Conservation (phyloP, 495 filamentous ascomycete genomes). For the Saxispiralis lemnorum region DNA sequence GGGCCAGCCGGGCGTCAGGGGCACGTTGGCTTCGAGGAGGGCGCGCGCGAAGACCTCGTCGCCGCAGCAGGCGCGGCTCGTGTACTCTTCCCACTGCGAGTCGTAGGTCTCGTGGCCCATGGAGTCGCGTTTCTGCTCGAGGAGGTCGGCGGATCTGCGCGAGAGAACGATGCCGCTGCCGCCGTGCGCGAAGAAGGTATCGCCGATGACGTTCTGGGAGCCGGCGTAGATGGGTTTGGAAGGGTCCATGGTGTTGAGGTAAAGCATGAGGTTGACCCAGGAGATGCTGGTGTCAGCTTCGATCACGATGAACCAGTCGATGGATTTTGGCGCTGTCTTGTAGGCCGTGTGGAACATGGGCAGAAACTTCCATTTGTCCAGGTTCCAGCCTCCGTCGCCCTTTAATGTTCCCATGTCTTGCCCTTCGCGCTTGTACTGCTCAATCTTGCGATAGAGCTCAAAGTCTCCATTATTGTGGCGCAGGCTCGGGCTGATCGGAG, state of each 20-base stretch:
- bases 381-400: constrained; percentile 31
- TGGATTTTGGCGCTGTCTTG: constrained; percentile 12
- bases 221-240: constrained; percentile 13
- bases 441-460: constrained; percentile 34
- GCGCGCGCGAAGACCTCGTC: constrained; percentile 46
- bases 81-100: constrained; percentile 34
- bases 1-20: constrained; percentile 34
- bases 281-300: constrained; percentile 16
- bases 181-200: constrained; percentile 15
- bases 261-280: constrained; percentile 17
- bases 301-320: constrained; percentile 17
- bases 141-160: constrained; percentile 4
- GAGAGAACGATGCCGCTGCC: constrained; percentile 15
- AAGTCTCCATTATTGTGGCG: constrained; percentile 31
- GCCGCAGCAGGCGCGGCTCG: constrained; percentile 45
- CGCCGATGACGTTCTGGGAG: constrained; percentile 13
- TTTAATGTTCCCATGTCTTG: constrained; percentile 27
- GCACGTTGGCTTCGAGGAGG: constrained; percentile 35
- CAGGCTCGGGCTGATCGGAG: constrained; percentile 24
- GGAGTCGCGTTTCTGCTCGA: background rate
- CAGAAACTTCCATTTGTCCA: constrained; percentile 44
- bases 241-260: constrained; percentile 10
- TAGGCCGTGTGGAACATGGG: constrained; percentile 36
- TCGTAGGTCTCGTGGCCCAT: constrained; percentile 25
- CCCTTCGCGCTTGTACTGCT: constrained; percentile 25